Percentiles rank a stretch among this genome's conserved stretches.
phyloP scores from a whole-genome alignment of 345 rosid species.

The Erodium maritimum region DNA sequence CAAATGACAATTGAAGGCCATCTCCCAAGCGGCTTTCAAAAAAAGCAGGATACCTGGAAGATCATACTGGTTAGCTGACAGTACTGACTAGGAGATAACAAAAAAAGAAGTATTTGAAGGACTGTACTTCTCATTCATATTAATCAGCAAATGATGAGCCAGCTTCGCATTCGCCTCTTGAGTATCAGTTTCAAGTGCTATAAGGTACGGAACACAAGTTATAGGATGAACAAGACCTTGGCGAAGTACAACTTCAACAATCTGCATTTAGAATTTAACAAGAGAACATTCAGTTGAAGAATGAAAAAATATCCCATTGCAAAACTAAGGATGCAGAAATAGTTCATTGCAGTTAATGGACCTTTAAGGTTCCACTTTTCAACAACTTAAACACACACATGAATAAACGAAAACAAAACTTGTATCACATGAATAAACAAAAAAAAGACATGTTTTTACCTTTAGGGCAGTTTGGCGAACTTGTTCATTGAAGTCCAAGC shows the following conservation, averaged over 20 bases:
- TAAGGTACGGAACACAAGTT: constrained; percentile 96
- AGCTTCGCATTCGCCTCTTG: constrained; percentile 81
- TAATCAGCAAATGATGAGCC: constrained; percentile 97
- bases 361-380: too few relatives aligned
- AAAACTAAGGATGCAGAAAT: background rate
- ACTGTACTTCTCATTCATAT: constrained; percentile 95
- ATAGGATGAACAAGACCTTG: constrained; percentile 99
- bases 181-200: constrained; percentile 98
- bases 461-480: constrained; percentile 85
- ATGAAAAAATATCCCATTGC: background rate
- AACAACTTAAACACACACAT: too few relatives aligned
- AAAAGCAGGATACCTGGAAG: constrained; percentile 87
- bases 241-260: constrained; percentile 90
- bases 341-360: too few relatives aligned
- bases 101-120: constrained; percentile 9
- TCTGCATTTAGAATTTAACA: constrained; percentile 38
- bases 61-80: constrained; percentile 15
- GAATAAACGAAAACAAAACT: background rate
- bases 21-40: constrained; percentile 98
- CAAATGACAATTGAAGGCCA: constrained; percentile 92
- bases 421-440: too few relatives aligned
- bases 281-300: background rate
- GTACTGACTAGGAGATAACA: constrained; percentile 4
- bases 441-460: constrained; percentile 42
- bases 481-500: constrained; percentile 73